Conservation (phyloP, 1,139 yeast genomes). For the Chernovozyma aurita region DNA sequence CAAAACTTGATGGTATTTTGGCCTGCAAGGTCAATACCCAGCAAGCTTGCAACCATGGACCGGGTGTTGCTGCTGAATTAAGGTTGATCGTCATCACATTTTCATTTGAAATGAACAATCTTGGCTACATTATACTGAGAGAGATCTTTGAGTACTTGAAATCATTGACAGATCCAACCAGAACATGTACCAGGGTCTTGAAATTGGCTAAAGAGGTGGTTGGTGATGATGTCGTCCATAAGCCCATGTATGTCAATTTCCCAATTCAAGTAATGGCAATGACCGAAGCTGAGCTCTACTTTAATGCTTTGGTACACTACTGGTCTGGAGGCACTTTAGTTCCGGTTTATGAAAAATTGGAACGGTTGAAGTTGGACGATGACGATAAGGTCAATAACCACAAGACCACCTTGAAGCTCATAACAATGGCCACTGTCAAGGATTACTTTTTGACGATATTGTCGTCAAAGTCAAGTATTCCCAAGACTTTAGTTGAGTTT, state of each 20-base stretch:
- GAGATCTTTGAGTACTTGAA: conserved; percentile 2
- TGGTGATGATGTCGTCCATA: conserved; percentile 5
- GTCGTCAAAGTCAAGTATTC: conserved; percentile 7
- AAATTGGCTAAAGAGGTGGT: conserved; percentile 5
- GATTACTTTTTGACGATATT: conserved; percentile 7
- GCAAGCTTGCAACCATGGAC: no score
- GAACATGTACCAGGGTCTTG: neutral
- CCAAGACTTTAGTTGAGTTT: conserved; percentile 4
- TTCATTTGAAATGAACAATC: conserved; percentile 4
- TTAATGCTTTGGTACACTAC: conserved; percentile 9
- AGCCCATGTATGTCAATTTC: conserved; percentile 9
- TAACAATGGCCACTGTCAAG: conserved; percentile 7
- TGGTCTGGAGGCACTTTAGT: conserved; percentile 5
- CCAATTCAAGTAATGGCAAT: conserved; percentile 10
- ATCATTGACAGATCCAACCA: neutral
- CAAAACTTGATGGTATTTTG: conserved; percentile 1
- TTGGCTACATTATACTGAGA: conserved; percentile 1
- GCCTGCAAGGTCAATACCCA: no score
- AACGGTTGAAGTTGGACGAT: conserved; percentile 6
- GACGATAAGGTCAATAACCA: neutral
- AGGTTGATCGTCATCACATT: conserved; percentile 3
- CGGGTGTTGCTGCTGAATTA: neutral
- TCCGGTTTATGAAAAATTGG: conserved; percentile 5
- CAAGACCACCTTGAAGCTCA: neutral
- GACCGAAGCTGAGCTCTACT: conserved; percentile 4